Conservation (phyloP, 176 grass and related monocot genomes). For the Ensete glaucum region DNA sequence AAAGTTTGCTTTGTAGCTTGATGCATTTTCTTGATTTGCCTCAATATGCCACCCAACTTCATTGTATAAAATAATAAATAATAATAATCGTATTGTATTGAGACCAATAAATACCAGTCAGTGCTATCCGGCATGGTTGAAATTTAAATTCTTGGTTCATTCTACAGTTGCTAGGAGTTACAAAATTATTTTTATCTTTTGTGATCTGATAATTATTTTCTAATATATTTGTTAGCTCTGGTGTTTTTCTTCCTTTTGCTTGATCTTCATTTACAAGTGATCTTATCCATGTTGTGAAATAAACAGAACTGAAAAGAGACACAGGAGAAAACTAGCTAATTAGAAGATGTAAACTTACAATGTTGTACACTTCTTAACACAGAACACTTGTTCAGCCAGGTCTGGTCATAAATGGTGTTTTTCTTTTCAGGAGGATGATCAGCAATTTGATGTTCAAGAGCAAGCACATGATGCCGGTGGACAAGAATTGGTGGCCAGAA, state of each 20-base stretch:
- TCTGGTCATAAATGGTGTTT: background rate
- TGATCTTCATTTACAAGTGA: background rate
- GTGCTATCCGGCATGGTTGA: too few relatives aligned
- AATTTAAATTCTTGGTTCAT: too few relatives aligned
- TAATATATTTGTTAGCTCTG: background rate
- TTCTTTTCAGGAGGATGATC: slow-evolving; percentile 67
- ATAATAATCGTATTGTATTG: too few relatives aligned
- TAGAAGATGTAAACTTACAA: background rate
- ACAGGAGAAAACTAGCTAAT: background rate
- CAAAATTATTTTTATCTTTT: background rate
- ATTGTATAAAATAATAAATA: too few relatives aligned
- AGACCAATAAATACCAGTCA: too few relatives aligned
- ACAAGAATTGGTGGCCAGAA: slow-evolving; percentile 32
- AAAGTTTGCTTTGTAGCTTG: too few relatives aligned
- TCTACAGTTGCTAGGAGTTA: too few relatives aligned
- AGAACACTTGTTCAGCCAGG: background rate
- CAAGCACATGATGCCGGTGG: slow-evolving; percentile 23
- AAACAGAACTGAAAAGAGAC: too few relatives aligned
- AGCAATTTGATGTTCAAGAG: slow-evolving; percentile 25
- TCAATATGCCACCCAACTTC: too few relatives aligned
- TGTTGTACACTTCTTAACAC: background rate
- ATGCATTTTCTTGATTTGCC: too few relatives aligned
- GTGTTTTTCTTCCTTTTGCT: background rate
- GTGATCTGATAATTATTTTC: background rate
- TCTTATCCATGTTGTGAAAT: background rate